Percentiles rank a stretch among this genome's conserved stretches.
phyloP scores from a whole-genome alignment of 2,329 filamentous ascomycete species.

The Basipetospora chlamydospora region DNA sequence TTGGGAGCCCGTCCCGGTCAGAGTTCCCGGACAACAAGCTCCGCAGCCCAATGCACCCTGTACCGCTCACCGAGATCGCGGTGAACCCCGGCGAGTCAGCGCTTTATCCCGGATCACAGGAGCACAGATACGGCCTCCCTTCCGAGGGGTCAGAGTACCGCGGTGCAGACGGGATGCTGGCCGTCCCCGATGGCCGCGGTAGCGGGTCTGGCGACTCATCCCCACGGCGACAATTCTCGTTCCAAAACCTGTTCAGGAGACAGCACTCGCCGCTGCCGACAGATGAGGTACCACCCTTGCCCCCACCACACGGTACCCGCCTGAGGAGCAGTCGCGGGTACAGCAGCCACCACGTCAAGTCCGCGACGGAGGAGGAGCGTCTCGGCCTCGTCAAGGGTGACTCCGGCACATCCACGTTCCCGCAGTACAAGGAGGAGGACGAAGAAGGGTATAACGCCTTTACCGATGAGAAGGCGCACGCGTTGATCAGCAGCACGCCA shows the following conservation, averaged over 20 bases:
- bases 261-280: constrained; percentile 25
- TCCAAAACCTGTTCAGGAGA: constrained; percentile 63
- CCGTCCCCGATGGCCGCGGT: too few relatives aligned
- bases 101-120: constrained; percentile 11
- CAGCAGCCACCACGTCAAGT: constrained; percentile 27
- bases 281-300: constrained; percentile 16
- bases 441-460: constrained; percentile 13
- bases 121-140: constrained; percentile 22
- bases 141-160: constrained; percentile 31
- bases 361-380: constrained; percentile 66
- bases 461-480: constrained; percentile 13
- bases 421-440: constrained; percentile 21
- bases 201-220: constrained; percentile 25
- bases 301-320: neutral
- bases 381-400: constrained; percentile 73
- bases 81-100: constrained; percentile 31
- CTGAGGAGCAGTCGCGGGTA: constrained; percentile 22
- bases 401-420: constrained; percentile 17
- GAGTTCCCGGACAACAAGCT: constrained; percentile 22
- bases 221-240: constrained; percentile 73
- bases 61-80: constrained; percentile 47
- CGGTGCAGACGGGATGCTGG: constrained; percentile 32
- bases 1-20: constrained; percentile 15
- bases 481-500: neutral
- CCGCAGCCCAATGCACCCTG: constrained; percentile 44